Evolutionary conservation across 2,329 filamentous ascomycete species (phyloP), one percentile per base, ranked within the genome.

Genomic region (Pseudogymnoascus sp.): DNA sequence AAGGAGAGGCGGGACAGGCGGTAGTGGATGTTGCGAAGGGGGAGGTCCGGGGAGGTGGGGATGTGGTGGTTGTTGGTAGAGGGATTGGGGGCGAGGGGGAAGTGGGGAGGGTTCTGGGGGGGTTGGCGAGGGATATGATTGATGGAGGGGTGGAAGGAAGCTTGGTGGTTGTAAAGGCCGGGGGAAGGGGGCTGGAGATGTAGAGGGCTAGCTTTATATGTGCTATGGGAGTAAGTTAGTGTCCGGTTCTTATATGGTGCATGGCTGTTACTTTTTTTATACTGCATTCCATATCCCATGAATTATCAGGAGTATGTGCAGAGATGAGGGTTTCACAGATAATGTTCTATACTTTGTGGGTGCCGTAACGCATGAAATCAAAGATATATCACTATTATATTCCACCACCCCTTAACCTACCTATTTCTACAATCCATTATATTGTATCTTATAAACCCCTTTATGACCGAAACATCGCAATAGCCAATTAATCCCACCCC

Each of bases 31-130:
- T 80, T 4, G 87, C 87, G 0, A 79, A 80, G 61, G 74, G 79
- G 29, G 85, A 87, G 61, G 79, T 91, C 0, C 81, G 79, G 70
- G 91, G 90, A 68, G 85, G 86, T 0, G 89, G 89, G 1, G 88
- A 91, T 70, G 77, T 93, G 21, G 78, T 93, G 14, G 79, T 93
- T 1, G 76, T 91, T 11, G 89, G 88, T n/a, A 66, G 76, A 70
- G 65, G 71, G 73, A 67, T 35, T 19, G 35, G 59, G 4, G 59
- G 37, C 0, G 59, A 14, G 10, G 35, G 31, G 1, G 59, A 26
- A 7, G 59, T 26, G 4, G 35, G 37, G 26, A 37, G 35, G 14
- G 59, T 40, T 33, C 7, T 26, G 19, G 35, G 35, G 14, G 59
- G 21, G 31, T 37, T 37, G 26, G 59, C 59, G 4, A 21, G 8